These are phyloP conservation scores for Penicillium waksmanii DNA, from an alignment of 495 filamentous ascomycete genomes.

Conservation along the genomic window DNA sequence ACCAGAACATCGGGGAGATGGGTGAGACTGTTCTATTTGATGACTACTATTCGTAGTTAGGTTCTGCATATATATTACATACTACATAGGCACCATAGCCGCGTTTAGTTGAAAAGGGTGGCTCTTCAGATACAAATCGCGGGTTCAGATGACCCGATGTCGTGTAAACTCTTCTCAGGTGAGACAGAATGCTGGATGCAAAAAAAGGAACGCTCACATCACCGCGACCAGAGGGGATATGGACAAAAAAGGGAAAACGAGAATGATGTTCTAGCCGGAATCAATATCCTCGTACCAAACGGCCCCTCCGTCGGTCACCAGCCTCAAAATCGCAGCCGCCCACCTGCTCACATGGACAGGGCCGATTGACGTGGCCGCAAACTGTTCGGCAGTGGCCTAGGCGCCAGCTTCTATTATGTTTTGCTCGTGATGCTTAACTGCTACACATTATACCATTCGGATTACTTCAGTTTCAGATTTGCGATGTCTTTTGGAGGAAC, in stretches of 20 bases:
- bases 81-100: slow-evolving; percentile 21
- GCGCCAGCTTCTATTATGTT: slow-evolving; percentile 1
- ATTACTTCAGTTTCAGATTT: not conserved
- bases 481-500: not conserved
- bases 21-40: slow-evolving; percentile 2
- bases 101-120: slow-evolving; percentile 14
- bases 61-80: not conserved
- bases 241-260: not conserved
- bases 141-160: slow-evolving; percentile 31
- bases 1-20: slow-evolving; percentile 5
- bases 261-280: slow-evolving; percentile 11
- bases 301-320: slow-evolving; percentile 18
- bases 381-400: slow-evolving; percentile 18
- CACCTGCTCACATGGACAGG: slow-evolving; percentile 27
- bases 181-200: slow-evolving; percentile 16
- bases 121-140: slow-evolving; percentile 11
- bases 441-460: not conserved
- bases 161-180: slow-evolving; percentile 23
- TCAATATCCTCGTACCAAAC: slow-evolving; percentile 4
- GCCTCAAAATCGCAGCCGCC: slow-evolving; percentile 22
- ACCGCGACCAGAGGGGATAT: not conserved
- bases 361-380: slow-evolving; percentile 30
- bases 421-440: slow-evolving; percentile 18
- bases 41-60: not conserved
- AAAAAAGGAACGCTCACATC: not conserved